phyloP scores from a whole-genome alignment of 371 early-diverging fungal species.

The Zychaea mexicana region DNA sequence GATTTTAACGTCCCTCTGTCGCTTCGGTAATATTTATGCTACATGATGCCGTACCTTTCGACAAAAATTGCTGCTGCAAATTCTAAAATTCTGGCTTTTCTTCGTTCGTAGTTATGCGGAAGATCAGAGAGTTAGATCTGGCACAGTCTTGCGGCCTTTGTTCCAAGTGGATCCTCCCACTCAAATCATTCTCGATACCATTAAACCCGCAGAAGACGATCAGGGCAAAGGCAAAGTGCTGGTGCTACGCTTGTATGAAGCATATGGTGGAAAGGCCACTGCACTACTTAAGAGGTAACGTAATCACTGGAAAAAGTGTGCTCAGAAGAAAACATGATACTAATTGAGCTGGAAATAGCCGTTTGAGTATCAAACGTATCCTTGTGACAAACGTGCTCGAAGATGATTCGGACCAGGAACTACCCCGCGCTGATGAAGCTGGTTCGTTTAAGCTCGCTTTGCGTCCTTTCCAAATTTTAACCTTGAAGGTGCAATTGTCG shows the following conservation, averaged over 20 bases:
- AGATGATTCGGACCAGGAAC: constrained; percentile 28
- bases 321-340: not conserved
- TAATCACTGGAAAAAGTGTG: too few species aligned
- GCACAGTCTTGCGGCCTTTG: constrained; percentile 18
- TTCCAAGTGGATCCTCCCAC: constrained; percentile 29
- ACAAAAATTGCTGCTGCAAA: not conserved
- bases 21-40: constrained; percentile 44
- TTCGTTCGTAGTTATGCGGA: not conserved
- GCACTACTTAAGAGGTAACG: constrained; percentile 67
- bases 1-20: constrained; percentile 87
- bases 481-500: constrained; percentile 35
- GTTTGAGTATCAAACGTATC: constrained; percentile 31
- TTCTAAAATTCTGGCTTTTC: not conserved
- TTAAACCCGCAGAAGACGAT: constrained; percentile 87
- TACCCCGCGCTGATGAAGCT: not conserved
- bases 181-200: constrained; percentile 84
- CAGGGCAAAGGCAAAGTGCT: constrained; percentile 42
- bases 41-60: not conserved
- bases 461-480: constrained; percentile 54
- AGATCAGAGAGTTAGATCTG: not conserved
- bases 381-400: constrained; percentile 53
- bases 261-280: constrained; percentile 85
- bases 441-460: constrained; percentile 14
- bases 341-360: constrained; percentile 18
- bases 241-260: constrained; percentile 88